A percentile compares a stretch with the other conserved stretches of the same genome.
These are phyloP conservation scores for Gastrolobium bilobum DNA, from an alignment of 306 rosid genomes.

Conservation along the genomic window DNA sequence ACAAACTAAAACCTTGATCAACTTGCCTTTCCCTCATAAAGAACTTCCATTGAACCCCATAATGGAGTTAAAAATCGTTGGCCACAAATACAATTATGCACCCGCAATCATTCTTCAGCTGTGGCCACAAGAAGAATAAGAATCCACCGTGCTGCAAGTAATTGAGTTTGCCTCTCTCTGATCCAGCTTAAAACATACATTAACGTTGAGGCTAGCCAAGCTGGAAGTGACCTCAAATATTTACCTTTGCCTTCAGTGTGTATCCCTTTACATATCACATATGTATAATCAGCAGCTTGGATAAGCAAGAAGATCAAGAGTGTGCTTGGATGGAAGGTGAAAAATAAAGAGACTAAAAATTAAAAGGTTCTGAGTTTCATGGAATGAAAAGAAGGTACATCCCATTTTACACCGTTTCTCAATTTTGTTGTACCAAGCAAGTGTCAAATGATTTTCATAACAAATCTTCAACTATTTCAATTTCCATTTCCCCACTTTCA, in stretches of 20 bases:
- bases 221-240: constrained; percentile 37
- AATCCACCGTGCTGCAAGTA: constrained; percentile 36
- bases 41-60: constrained; percentile 37
- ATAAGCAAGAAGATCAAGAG: constrained; percentile 9
- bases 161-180: constrained; percentile 27
- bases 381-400: constrained; percentile 15
- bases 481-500: constrained; percentile 3
- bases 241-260: constrained; percentile 27
- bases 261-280: constrained; percentile 48
- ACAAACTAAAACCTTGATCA: constrained; percentile 47
- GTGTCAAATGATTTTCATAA: not conserved
- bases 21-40: constrained; percentile 43
- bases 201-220: constrained; percentile 32
- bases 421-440: constrained; percentile 2
- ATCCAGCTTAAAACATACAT: constrained; percentile 43
- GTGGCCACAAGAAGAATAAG: constrained; percentile 24
- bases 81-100: constrained; percentile 27
- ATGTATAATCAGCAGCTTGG: constrained; percentile 18
- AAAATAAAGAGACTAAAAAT: not conserved
- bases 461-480: not conserved
- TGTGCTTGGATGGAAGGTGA: not conserved
- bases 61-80: constrained; percentile 15
- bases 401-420: not conserved
- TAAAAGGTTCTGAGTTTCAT: constrained; percentile 21
- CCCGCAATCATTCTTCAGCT: constrained; percentile 25